phyloP scores from a whole-genome alignment of 2,329 filamentous ascomycete species.

The Trichoderma sp. region DNA sequence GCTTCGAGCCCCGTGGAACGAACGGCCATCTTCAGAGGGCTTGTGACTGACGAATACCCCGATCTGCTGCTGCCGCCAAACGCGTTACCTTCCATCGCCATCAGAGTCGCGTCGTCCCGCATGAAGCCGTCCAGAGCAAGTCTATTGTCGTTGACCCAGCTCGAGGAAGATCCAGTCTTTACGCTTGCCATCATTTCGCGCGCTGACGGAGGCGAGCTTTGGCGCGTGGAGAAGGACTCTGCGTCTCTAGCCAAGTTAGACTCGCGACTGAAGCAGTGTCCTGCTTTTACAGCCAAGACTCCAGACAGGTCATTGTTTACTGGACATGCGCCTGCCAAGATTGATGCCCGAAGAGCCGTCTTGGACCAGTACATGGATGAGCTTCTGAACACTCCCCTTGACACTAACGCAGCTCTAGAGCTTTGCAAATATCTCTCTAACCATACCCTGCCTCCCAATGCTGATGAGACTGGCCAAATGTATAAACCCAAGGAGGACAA shows the following conservation, averaged over 20 bases:
- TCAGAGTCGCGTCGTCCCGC: constrained; percentile 90
- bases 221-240: constrained; percentile 92
- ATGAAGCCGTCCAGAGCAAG: constrained; percentile 88
- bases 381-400: constrained; percentile 77
- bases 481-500: constrained; percentile 3
- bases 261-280: constrained; percentile 70
- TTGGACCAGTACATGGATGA: constrained; percentile 84
- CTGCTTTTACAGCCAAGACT: constrained; percentile 69
- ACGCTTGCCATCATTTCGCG: constrained; percentile 82
- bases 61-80: constrained; percentile 83
- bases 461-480: constrained; percentile 49
- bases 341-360: constrained; percentile 79
- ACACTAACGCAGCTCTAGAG: constrained; percentile 71
- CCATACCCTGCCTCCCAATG: constrained; percentile 59
- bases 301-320: constrained; percentile 85
- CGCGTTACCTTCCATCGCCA: constrained; percentile 78
- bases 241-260: constrained; percentile 78
- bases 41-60: constrained; percentile 83
- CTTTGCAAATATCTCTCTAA: constrained; percentile 85
- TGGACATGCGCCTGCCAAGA: constrained; percentile 88
- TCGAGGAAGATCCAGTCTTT: constrained; percentile 92
- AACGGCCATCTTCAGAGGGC: constrained; percentile 66
- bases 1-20: constrained; percentile 42
- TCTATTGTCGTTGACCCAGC: constrained; percentile 71
- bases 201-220: constrained; percentile 73